A percentile compares a stretch with the other conserved stretches of the same genome.
These are phyloP conservation scores for Epichloe sylvatica DNA, from an alignment of 2,329 filamentous ascomycete genomes.

Conservation along the genomic window DNA sequence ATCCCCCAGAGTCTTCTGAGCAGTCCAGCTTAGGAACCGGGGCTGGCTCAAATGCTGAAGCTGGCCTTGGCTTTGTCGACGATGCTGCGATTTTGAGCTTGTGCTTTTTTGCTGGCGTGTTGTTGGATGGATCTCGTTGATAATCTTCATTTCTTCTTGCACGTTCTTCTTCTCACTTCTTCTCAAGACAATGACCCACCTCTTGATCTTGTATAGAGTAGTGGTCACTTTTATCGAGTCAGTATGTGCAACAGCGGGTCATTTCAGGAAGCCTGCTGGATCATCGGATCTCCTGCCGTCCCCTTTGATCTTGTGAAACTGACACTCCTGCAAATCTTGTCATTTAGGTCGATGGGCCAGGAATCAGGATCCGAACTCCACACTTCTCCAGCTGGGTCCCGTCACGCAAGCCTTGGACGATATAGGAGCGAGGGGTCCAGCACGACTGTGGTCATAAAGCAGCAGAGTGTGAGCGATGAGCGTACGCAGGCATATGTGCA, in stretches of 20 bases:
- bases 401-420: neutral
- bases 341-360: slow-evolving; percentile 1
- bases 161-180: neutral
- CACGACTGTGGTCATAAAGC: neutral
- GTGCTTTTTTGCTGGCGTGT: neutral
- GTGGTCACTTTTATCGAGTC: too few relatives aligned
- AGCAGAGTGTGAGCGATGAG: neutral
- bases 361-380: slow-evolving; percentile 2
- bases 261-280: neutral
- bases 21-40: neutral
- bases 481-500: neutral
- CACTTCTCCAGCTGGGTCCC: slow-evolving; percentile 2
- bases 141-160: neutral
- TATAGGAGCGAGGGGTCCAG: neutral
- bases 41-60: neutral
- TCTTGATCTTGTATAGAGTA: too few relatives aligned
- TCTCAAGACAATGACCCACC: neutral
- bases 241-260: too few relatives aligned
- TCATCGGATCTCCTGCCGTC: neutral
- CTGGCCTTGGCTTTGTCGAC: neutral
- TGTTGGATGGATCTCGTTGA: neutral
- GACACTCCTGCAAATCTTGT: neutral
- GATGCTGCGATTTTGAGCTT: neutral
- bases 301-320: neutral
- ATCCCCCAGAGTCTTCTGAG: neutral